A percentile compares a stretch with the other conserved stretches of the same genome.
phyloP scores from a whole-genome alignment of 1,284 basidiomycete species.

The Mrakiaceae sp. region DNA sequence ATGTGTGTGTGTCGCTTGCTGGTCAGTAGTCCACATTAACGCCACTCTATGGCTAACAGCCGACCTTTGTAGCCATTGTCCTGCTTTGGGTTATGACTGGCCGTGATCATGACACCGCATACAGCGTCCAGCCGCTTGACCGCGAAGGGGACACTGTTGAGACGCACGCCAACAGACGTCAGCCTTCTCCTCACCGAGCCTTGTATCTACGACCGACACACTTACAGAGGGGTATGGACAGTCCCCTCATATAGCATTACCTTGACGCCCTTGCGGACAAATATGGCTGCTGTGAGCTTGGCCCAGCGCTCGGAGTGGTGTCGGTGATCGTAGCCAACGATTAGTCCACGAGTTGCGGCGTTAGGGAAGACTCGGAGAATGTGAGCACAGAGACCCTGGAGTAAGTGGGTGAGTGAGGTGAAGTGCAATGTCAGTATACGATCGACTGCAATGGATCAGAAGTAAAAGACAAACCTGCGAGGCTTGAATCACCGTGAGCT shows the following conservation, averaged over 20 bases:
- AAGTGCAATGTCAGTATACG: background rate
- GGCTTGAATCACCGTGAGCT: constrained; percentile 66
- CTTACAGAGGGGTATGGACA: constrained; percentile 68
- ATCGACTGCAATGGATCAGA: constrained; percentile 3
- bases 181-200: too few species aligned
- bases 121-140: constrained; percentile 55
- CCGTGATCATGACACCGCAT: constrained; percentile 79
- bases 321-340: constrained; percentile 71
- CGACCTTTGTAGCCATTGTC: constrained; percentile 75
- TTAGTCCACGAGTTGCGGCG: constrained; percentile 52
- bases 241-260: constrained; percentile 57
- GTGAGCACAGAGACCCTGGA: constrained; percentile 62
- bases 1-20: background rate
- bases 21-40: too few species aligned
- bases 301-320: constrained; percentile 68
- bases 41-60: too few species aligned
- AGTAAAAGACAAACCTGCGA: constrained; percentile 47
- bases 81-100: constrained; percentile 74
- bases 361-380: constrained; percentile 44
- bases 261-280: constrained; percentile 51
- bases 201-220: constrained; percentile 13
- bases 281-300: constrained; percentile 54
- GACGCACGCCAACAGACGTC: too few species aligned
- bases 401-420: constrained; percentile 3
- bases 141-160: constrained; percentile 58